Evolutionary conservation across 2,329 filamentous ascomycete genomes (phyloP), one percentile per base, ranked within the genome.

Genomic region (Neopestalotiopsis clavispora): DNA sequence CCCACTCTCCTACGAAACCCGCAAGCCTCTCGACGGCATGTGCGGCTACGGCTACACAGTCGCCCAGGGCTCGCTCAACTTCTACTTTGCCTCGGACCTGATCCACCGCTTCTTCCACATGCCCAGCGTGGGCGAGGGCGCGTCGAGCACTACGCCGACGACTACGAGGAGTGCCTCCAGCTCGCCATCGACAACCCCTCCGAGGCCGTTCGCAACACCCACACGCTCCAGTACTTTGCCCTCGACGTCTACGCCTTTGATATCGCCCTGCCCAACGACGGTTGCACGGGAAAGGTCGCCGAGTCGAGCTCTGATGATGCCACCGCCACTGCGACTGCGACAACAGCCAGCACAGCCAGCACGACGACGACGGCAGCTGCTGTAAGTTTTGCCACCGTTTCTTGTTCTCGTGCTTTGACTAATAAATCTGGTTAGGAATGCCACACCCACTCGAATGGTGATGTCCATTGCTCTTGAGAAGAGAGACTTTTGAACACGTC

Each of bases 191-290:
- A 75, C 12, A 80, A 84, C 7, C 84, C 86, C 7, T 79, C 82
- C 4, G 83, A 84, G 32, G 81, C 85, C 2, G 85, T 82, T 3
- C 80, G 84, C 34, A 90, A 93, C 78, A 90, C 86, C 40, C 85
- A 91, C 71, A 84, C 86, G 0, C 81, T 93, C 57, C 89, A 91
- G 78, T 91, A 90, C 78, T 93, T 93, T 76, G 90, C 91, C 4
- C 84, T 91, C 6, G 89, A 92, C 69, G 89, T 84, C 1, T 93
- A 90, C 77, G 90, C 90, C 0, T 89, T 86, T 71, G 90, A 92
- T 69, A 84, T 92, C 73, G 87, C 87, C 7, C 81, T 88, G 4
- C 90, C 90, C 0, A 90, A 90, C 0, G 83, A 85, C 34, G 90
- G 90, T 0, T 92, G 90, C 76, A 77, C 85, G 0, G 89, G 90